Evolutionary conservation across 768 basidiomycete species (phyloP).

Genomic region (Calocybe cyanea): DNA sequence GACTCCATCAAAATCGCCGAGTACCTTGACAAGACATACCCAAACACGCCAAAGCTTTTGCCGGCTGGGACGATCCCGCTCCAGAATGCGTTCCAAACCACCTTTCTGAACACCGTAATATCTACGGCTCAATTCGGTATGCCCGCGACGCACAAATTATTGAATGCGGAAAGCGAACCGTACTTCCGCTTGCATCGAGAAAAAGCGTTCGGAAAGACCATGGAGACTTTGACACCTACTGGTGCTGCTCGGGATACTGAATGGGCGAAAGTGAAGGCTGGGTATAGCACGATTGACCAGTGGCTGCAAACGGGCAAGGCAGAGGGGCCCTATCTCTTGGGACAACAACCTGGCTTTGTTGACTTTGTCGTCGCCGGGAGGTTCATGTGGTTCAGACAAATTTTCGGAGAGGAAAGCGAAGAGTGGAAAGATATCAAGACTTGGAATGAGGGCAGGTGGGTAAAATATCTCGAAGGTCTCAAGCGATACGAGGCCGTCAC

Average conservation of each 20-base stretch:
- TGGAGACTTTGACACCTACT: slow-evolving; percentile 28
- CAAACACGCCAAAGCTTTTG: slow-evolving; percentile 29
- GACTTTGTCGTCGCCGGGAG: slow-evolving; percentile 26
- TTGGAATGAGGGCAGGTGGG: slow-evolving; percentile 28
- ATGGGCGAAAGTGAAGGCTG: slow-evolving; percentile 24
- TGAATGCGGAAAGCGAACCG: slow-evolving; percentile 28
- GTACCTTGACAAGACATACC: slow-evolving; percentile 39
- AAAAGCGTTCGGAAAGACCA: slow-evolving; percentile 21
- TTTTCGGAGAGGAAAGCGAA: slow-evolving; percentile 21
- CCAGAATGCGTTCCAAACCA: slow-evolving; percentile 11
- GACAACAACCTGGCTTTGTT: slow-evolving; percentile 22
- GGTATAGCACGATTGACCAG: slow-evolving; percentile 17
- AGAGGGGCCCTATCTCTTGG: slow-evolving; percentile 22
- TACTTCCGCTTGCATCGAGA: slow-evolving; percentile 33
- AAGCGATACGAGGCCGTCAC: slow-evolving; percentile 16
- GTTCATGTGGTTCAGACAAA: slow-evolving; percentile 20
- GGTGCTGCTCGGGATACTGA: slow-evolving; percentile 23
- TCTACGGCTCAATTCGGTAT: slow-evolving; percentile 15
- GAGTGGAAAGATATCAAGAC: slow-evolving; percentile 26
- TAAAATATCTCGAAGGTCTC: slow-evolving; percentile 16
- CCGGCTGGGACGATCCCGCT: slow-evolving; percentile 22
- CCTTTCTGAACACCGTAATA: background rate
- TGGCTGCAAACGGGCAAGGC: slow-evolving; percentile 17
- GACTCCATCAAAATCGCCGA: slow-evolving; percentile 37
- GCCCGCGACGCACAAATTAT: slow-evolving; percentile 15